Evolutionary conservation across 768 basidiomycete genomes (phyloP).

Genomic region (Plicaturopsis crispa): DNA sequence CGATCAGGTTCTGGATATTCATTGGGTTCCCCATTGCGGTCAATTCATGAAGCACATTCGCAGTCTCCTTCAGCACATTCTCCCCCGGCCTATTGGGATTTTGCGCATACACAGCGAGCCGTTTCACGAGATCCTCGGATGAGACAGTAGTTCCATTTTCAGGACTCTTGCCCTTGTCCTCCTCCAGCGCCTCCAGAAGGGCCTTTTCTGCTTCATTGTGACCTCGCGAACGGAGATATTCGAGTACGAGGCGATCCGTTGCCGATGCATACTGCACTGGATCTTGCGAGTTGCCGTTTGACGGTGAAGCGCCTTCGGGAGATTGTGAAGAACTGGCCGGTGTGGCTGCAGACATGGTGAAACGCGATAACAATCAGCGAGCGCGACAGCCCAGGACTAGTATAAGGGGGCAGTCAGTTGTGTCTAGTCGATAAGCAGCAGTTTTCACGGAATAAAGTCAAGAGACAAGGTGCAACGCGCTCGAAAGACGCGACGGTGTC

Average conservation of each 20-base stretch:
- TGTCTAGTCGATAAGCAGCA: too few relatives aligned
- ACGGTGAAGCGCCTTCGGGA: constrained; percentile 23
- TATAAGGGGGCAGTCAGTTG: too few relatives aligned
- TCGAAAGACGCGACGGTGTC: too few relatives aligned
- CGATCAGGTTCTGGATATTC: constrained; percentile 69
- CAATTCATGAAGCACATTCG: constrained; percentile 60
- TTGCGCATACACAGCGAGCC: constrained; percentile 59
- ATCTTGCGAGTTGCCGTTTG: constrained; percentile 19
- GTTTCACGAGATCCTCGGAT: constrained; percentile 47
- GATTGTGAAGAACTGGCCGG: constrained; percentile 22
- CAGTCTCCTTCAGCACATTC: constrained; percentile 61
- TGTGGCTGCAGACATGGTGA: constrained; percentile 24
- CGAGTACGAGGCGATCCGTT: constrained; percentile 34
- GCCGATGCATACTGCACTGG: constrained; percentile 11
- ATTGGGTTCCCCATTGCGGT: constrained; percentile 61
- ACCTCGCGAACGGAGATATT: constrained; percentile 42
- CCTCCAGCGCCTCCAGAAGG: constrained; percentile 31
- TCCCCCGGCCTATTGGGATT: constrained; percentile 62
- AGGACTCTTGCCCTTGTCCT: constrained; percentile 27
- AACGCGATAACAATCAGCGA: too few relatives aligned
- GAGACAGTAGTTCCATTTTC: constrained; percentile 20
- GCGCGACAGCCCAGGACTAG: too few relatives aligned
- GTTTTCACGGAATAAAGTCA: too few relatives aligned
- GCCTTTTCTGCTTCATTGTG: constrained; percentile 35
- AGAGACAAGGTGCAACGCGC: too few relatives aligned